Percentiles rank a stretch among this genome's conserved stretches.
Conservation (phyloP, 2,329 filamentous ascomycete genomes). For the Exophiala sp. region DNA sequence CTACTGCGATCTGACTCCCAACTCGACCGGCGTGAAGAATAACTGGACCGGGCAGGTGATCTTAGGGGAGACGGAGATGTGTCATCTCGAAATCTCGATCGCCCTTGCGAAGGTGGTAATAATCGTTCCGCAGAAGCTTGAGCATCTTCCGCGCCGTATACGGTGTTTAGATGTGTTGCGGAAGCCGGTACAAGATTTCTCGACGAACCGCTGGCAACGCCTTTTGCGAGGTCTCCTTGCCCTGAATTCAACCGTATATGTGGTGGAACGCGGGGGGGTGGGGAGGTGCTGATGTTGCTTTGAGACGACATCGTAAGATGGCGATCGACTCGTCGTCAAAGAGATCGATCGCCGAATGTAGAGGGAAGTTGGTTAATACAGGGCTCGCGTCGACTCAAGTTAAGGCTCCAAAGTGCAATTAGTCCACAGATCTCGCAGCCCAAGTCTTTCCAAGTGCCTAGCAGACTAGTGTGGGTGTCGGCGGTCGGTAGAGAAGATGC, state of each 20-base stretch:
- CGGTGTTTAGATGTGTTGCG: constrained; percentile 24
- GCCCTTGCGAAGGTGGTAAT: constrained; percentile 27
- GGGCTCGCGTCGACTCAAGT: constrained; percentile 30
- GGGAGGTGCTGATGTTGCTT: constrained; percentile 21
- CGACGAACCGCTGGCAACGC: constrained; percentile 17
- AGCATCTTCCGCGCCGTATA: constrained; percentile 23
- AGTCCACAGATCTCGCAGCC: constrained; percentile 3
- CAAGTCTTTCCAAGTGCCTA: constrained; percentile 31
- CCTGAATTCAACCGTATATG: constrained; percentile 65
- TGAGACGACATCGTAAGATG: constrained; percentile 25
- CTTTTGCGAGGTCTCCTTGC: constrained; percentile 49
- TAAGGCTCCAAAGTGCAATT: not conserved
- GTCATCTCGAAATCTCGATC: constrained; percentile 44
- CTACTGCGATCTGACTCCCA: constrained; percentile 60
- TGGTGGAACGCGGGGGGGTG: constrained; percentile 40
- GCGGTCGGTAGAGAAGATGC: constrained; percentile 54
- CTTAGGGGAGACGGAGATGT: constrained; percentile 43
- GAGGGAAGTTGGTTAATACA: constrained; percentile 31
- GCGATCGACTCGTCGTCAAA: constrained; percentile 27
- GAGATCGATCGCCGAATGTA: constrained; percentile 24
- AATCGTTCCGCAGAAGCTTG: constrained; percentile 25
- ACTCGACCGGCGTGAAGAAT: constrained; percentile 61
- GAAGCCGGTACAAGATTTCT: constrained; percentile 21
- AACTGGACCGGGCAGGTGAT: constrained; percentile 49
- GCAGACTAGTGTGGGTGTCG: too few relatives aligned